Evolutionary conservation across 2,329 filamentous ascomycete genomes (phyloP), one percentile per base, ranked within the genome.

Genomic region (Epichloe gansuensis): DNA sequence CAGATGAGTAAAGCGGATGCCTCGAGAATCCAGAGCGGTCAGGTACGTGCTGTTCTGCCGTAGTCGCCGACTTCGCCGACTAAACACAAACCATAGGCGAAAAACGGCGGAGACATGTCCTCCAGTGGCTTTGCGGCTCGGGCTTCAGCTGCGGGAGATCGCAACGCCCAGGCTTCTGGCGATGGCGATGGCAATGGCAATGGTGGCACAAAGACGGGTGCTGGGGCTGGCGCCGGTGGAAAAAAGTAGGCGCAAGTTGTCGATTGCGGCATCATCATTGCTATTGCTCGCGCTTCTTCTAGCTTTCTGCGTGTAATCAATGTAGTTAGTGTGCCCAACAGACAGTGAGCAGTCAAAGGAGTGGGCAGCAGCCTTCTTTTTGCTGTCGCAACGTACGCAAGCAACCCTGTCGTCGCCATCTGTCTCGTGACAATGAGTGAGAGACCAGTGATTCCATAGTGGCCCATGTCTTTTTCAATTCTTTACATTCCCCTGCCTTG

Each of bases 311-410:
- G 9, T 31, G 8, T 31, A 31, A 9, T 31, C 8, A 11, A 31
- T 31, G 27, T 11, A 31, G 27, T 9, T 31, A 31, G 1, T 31
- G 27, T 31, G 27, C 27, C 27, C 27, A 9, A 31, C 27, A 31
- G 27, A 27, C 7, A 27, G 27, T 27, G 25, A 27, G 25, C 25
- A 27, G 6, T 27, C 6, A 27, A 27, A 27, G 9, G 17, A 42
- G 2, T 23, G 23, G 17, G 40, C 40, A 25, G 60, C 55, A 48
- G 61, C 23, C 54, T 57, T 39, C 61, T 69, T 27, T 60, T 66
- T 7, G 55, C 58, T n/a, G 52, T 66, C 15, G 66, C 66, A 23
- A 59, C 62, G 66, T 68, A 49, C 53, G 61, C 3, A 2, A 7
- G 8, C 12, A 53, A 54, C 49, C 48, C 56, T 39, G 59, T 61